A percentile compares a stretch with the other conserved stretches of the same genome.
Evolutionary conservation across 2,329 filamentous ascomycete species (phyloP).

Genomic region (Fusarium multiceps): DNA sequence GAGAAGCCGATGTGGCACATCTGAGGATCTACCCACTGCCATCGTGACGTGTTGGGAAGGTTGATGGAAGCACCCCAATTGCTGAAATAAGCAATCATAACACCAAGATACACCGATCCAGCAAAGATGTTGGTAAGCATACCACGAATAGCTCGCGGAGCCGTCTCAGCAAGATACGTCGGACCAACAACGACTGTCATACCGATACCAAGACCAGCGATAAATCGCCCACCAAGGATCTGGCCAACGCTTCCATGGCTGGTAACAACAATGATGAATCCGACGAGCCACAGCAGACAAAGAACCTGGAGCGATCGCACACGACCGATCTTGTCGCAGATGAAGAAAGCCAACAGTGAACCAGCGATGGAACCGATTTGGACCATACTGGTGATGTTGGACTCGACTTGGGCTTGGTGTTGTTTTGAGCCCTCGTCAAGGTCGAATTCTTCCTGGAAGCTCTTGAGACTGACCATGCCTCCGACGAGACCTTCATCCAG

Average conservation of each 20-base stretch:
- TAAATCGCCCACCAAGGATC: constrained; percentile 11
- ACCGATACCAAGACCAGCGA: constrained; percentile 18
- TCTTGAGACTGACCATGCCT: constrained; percentile 68
- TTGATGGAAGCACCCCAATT: constrained; percentile 64
- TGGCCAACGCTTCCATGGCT: constrained; percentile 23
- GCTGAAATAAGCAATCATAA: constrained; percentile 69
- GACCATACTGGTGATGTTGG: constrained; percentile 77
- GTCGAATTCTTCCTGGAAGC: constrained; percentile 66
- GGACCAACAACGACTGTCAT: constrained; percentile 48
- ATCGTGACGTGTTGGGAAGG: constrained; percentile 49
- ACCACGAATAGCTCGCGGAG: constrained; percentile 71
- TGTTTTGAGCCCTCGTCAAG: constrained; percentile 59
- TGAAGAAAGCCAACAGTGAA: constrained; percentile 62
- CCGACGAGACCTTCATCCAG: constrained; percentile 69
- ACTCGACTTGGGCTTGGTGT: constrained; percentile 69
- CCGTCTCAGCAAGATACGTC: constrained; percentile 71
- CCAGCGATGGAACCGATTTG: constrained; percentile 75
- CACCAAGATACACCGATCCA: constrained; percentile 41
- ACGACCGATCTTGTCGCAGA: constrained; percentile 21
- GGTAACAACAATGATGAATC: constrained; percentile 9
- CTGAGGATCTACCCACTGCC: constrained; percentile 19
- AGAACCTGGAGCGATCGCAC: constrained; percentile 17
- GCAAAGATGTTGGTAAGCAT: constrained; percentile 66
- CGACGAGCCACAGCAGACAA: constrained; percentile 9
- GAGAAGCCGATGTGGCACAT: constrained; percentile 24